Evolutionary conservation across 23 red algal genomes (phyloP).

Genomic region (Agarophyton chilense): DNA sequence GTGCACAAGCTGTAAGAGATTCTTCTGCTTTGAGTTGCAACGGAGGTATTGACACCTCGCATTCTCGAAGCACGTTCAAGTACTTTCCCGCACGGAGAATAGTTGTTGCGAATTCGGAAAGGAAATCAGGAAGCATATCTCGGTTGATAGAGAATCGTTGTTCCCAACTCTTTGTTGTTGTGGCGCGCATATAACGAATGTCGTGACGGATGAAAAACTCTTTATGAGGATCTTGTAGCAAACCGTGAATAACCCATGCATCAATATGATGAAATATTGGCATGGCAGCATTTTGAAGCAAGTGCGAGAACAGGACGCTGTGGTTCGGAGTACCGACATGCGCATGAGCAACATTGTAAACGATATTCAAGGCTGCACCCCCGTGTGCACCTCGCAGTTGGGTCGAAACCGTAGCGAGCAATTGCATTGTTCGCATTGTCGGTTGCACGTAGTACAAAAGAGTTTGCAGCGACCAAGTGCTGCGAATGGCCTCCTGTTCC

Average conservation of each 20-base stretch:
- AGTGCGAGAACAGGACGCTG: constrained; percentile 6
- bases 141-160: constrained; percentile 52
- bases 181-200: constrained; percentile 28
- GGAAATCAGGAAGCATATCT: constrained; percentile 72
- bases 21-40: neutral
- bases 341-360: constrained; percentile 17
- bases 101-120: constrained; percentile 32
- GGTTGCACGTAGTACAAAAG: constrained; percentile 58
- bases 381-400: constrained; percentile 1
- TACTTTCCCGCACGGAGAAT: constrained; percentile 83
- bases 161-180: constrained; percentile 53
- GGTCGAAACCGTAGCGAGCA: constrained; percentile 15
- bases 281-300: constrained; percentile 32
- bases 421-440: constrained; percentile 36
- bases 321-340: constrained; percentile 56
- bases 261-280: constrained; percentile 46
- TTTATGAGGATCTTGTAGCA: constrained; percentile 65
- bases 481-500: constrained; percentile 9
- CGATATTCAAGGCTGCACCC: constrained; percentile 34
- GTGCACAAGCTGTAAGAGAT: neutral
- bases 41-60: neutral
- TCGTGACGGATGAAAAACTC: constrained; percentile 82
- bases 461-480: constrained; percentile 43
- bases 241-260: constrained; percentile 58
- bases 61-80: constrained; percentile 66